Conservation (phyloP, 495 filamentous ascomycete genomes). For the Neurospora sp. region DNA sequence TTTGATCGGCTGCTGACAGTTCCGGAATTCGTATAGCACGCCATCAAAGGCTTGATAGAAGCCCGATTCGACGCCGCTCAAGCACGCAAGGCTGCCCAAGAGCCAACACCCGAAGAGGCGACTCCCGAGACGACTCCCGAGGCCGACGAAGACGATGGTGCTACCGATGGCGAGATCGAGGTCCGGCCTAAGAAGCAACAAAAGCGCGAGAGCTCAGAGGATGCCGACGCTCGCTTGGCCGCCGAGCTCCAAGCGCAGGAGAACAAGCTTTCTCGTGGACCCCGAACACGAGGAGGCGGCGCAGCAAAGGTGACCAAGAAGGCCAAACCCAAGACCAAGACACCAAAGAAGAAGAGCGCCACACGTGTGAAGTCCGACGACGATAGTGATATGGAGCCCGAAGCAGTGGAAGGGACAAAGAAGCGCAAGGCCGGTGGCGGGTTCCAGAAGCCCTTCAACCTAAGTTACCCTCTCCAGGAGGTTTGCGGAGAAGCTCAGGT, state of each 20-base stretch:
- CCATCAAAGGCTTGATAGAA: conserved; percentile 76
- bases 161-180: conserved; percentile 38
- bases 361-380: conserved; percentile 69
- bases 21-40: conserved; percentile 41
- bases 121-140: conserved; percentile 25
- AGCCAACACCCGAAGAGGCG: conserved; percentile 16
- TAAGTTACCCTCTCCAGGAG: conserved; percentile 37
- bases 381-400: conserved; percentile 63
- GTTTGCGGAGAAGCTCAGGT: conserved; percentile 53
- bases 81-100: conserved; percentile 10
- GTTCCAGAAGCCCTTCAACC: conserved; percentile 43
- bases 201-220: conserved; percentile 48
- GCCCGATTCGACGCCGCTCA: conserved; percentile 68
- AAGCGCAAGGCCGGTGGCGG: conserved; percentile 43
- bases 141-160: conserved; percentile 22
- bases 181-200: conserved; percentile 45
- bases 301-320: conserved; percentile 33
- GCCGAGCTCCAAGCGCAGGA: conserved; percentile 87
- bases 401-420: conserved; percentile 39
- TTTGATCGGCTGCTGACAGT: conserved; percentile 1
- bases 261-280: conserved; percentile 54
- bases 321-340: conserved; percentile 28
- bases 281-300: conserved; percentile 60
- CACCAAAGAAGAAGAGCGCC: conserved; percentile 65
- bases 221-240: conserved; percentile 78